Base-by-base conservation (phyloP, 2,329 filamentous ascomycete species). In the Periconia digitata region DNA sequence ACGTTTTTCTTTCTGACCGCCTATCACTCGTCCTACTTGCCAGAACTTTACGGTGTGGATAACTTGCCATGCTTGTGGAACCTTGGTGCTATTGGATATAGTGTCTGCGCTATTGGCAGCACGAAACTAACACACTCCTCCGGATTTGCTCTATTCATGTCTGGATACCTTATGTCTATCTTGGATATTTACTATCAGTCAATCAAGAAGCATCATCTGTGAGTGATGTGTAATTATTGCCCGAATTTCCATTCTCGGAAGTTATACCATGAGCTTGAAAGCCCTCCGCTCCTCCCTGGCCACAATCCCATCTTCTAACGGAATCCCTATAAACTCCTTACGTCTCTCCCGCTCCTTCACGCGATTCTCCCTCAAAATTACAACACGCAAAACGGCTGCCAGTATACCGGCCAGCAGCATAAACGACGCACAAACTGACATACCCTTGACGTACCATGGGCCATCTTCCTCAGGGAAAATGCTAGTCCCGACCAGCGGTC, bases 401-500 rank as follows among this genome's bases (percentile, higher is more conserved):
- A 82, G 52, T 3, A 74, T 16, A 0, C 67, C 76, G 17, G 79
- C 79, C 0, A 72, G 16, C 3, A 69, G 56, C 80, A 82, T 82
- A 18, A 76, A 76, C 0, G 49, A 66, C 1, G 78, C 77, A 64
- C 80, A 82, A 10, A 77, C 65, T 2, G 61, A 62, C 77, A 81
- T 80, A 0, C 79, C 79, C 43, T 58, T 71, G 0, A 74, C 67
- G 63, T 77, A 83, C 39, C 68, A 72, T 23, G 79, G 79, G 1
- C 69, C 76, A 44, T 81, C 77, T 0, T 54, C 62, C 16, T 76
- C 71, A 0, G 79, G 79, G 62, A 81, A 83, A n/a, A 82, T 61
- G 48, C 78, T 73, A n/a, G 76, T 79, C 0, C 79, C 79, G 0
- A 82, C 58, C 8, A 82, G 71, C 2, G 90, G 89, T 0, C 90